Base-by-base conservation (phyloP, 192 early-diverging fungal genomes). In the Coemansia sp. region DNA sequence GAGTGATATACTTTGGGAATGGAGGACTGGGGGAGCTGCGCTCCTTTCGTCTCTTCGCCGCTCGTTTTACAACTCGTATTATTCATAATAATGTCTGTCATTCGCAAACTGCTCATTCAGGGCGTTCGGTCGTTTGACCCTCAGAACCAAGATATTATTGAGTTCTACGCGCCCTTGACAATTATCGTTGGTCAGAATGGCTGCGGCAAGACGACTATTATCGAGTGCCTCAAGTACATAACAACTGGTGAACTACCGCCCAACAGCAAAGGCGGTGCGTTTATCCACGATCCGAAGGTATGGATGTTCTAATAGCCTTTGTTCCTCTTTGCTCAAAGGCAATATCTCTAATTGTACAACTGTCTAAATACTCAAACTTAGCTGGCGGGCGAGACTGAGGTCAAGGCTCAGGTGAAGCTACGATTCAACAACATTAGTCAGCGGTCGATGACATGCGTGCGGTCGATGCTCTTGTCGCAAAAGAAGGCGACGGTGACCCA, bases 201-300 rank as follows among this genome's bases (percentile, higher is more conserved):
- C 7, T 91, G 92, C 14, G 98, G 98, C 23, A 99, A 98, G 77
- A 99, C 98, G 31, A 99, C 95, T 1, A 93, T 99, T 62, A 97
- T 99, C 64, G 98, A 99, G 73, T 91, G 94, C 58, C 82, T 99
- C 5, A 98, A 96, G 76, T 99, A 97, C 84, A 90, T 90, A 0
- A 95, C 93, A 3, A 98, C 96, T 2, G 98, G 96, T 5, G 91
- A 91, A 37, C 67, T 91, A 36, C 98, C 98, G 4, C 95, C 95
- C 0, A 94, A 94, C 74, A 89, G 87, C 66, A 89, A 89, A 65
- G 89, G 89, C 21, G 94, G 94, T 32, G 93, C 92, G 7, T 99
- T 99, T 83, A 90, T 99, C 39, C 88, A 97, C 64, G 98, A 99
- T 69, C 94, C 95, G 50, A 96, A 93, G 84, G 91, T 82, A 41